A percentile compares a stretch with the other conserved stretches of the same genome.
phyloP scores from a whole-genome alignment of 179 eudicot species.

The Corrigiola litoralis region DNA sequence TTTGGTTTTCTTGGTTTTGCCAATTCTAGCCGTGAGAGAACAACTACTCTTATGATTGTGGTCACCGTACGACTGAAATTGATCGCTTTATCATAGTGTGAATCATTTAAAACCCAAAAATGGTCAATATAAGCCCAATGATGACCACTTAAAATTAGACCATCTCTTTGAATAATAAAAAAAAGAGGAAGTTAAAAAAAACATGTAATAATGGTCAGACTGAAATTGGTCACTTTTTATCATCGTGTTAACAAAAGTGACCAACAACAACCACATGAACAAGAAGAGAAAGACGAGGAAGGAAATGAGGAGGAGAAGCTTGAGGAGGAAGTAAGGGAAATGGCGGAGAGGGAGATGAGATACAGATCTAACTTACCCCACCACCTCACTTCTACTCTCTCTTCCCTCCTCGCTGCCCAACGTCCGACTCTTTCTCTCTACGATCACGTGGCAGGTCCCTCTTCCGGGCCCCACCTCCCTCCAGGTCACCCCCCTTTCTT shows the following conservation, averaged over 20 bases:
- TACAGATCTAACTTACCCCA: constrained; percentile 48
- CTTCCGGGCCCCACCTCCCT: not conserved
- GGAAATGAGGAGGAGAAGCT: constrained; percentile 38
- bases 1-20: too few species aligned
- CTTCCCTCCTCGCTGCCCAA: constrained; percentile 41
- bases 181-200: too few species aligned
- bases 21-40: too few species aligned
- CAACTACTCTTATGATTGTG: too few species aligned
- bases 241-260: not conserved
- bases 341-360: constrained; percentile 39
- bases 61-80: too few species aligned
- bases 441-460: constrained; percentile 23
- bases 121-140: too few species aligned
- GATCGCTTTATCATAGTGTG: too few species aligned
- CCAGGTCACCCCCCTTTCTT: not conserved
- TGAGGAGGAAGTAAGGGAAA: constrained; percentile 43
- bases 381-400: constrained; percentile 39
- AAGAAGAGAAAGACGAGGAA: constrained; percentile 18
- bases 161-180: too few species aligned
- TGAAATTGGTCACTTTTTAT: not conserved
- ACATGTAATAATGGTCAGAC: too few species aligned
- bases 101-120: too few species aligned
- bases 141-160: too few species aligned
- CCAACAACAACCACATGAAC: too few species aligned
- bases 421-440: constrained; percentile 33